Evolutionary conservation across 2,329 filamentous ascomycete species (phyloP).

Genomic region (Phyllosticta citrichinensis): DNA sequence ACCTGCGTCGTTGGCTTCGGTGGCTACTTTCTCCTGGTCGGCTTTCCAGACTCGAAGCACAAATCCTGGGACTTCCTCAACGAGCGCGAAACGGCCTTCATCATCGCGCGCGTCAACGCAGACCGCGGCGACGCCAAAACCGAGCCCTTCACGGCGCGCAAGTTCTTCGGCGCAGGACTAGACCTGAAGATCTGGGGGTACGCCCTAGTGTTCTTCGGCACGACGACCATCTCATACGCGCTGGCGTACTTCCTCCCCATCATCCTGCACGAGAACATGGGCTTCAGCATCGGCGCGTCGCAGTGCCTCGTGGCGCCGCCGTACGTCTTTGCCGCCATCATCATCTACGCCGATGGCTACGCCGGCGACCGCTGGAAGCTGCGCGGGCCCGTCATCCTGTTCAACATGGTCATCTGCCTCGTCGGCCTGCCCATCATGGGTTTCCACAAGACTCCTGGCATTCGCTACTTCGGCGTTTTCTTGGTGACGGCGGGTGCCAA

Average conservation of each 20-base stretch:
- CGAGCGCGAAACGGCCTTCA: conserved; percentile 36
- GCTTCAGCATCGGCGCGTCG: conserved; percentile 51
- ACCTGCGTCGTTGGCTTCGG: conserved; percentile 31
- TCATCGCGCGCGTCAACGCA: conserved; percentile 41
- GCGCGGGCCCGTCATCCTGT: conserved; percentile 55
- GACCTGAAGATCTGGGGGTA: conserved; percentile 48
- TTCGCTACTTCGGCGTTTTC: conserved; percentile 67
- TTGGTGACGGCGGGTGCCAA: conserved; percentile 67
- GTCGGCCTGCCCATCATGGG: conserved; percentile 66
- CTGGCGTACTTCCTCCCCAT: conserved; percentile 72
- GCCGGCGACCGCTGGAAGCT: conserved; percentile 56
- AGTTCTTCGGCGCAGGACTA: conserved; percentile 37
- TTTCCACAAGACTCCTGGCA: conserved; percentile 45
- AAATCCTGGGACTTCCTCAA: conserved; percentile 36
- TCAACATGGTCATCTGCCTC: conserved; percentile 56
- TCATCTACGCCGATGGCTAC: conserved; percentile 46
- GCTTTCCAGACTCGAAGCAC: conserved; percentile 36
- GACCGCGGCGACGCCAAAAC: conserved; percentile 43
- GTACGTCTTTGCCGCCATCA: conserved; percentile 25
- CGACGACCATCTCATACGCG: conserved; percentile 63
- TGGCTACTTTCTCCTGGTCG: conserved; percentile 35
- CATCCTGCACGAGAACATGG: conserved; percentile 54
- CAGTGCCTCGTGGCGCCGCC: conserved; percentile 58
- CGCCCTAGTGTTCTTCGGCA: conserved; percentile 46
- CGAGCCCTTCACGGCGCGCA: conserved; percentile 37